Base-by-base conservation (phyloP, 345 rosid species). In the Xanthoceras sorbifolium region DNA sequence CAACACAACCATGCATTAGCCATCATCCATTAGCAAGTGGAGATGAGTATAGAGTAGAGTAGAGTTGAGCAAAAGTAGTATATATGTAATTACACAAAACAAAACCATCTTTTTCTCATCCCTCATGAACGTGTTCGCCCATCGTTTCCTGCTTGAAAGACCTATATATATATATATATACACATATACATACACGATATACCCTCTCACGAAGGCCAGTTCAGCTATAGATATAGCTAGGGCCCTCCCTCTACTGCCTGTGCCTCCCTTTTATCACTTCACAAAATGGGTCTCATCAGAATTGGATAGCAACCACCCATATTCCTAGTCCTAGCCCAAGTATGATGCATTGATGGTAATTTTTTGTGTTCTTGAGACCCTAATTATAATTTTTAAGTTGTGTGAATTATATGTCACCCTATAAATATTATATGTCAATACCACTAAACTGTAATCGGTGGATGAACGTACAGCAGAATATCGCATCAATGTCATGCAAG, bases 91-190 rank as follows among this genome's bases (percentile, higher is more conserved):
- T n/a, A n/a, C 1, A 20, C 10, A 25, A 2, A 23, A 42, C 71
- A 48, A 48, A 48, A 15, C 9, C 38, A 46, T 17, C 44, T 4
- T 67, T 5, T 36, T 50, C 29, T 10, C 25, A 1, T 42, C 14
- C 23, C 11, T 12, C 60, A 2, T 12, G 36, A 64, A 72, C 67
- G 76, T 72, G 76, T 2, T 9, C 22, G 15, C 72, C 81, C n/a
- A n/a, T n/a, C n/a, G 72, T 69, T 31, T 25, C n/a, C 48, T 26
- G 62, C 23, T 14, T 29, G 31, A 10, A 29, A 2, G 42, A 17
- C 40, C 40, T n/a, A n/a, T n/a, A n/a, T n/a, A n/a, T n/a, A n/a
- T n/a, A n/a, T n/a, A n/a, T n/a, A n/a, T n/a, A n/a, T n/a, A n/a
- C n/a, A n/a, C n/a, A n/a, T n/a, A n/a, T n/a, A n/a, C n/a, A n/a